A percentile compares a stretch with the other conserved stretches of the same genome.
Conservation (phyloP, 306 rosid species). For the Prunus padus region DNA sequence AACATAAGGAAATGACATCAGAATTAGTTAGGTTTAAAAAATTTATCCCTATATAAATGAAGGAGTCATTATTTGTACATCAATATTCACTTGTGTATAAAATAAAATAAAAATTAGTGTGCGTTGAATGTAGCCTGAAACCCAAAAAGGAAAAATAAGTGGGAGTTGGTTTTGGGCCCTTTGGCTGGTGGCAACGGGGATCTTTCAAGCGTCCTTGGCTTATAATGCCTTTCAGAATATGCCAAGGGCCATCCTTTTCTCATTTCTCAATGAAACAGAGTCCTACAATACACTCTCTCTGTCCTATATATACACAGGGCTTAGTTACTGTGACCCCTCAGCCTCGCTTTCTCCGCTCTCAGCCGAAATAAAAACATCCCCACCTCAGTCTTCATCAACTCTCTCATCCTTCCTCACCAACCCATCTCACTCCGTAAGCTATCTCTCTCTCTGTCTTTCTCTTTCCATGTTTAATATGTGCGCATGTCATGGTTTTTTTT, state of each 20-base stretch:
- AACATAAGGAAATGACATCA: no score
- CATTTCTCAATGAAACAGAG: neutral
- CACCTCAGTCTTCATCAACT: neutral
- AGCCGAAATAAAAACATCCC: conserved; percentile 1
- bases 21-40: no score
- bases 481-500: neutral
- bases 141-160: neutral
- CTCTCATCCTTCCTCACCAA: neutral
- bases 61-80: no score
- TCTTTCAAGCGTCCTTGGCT: neutral
- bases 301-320: neutral
- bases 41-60: no score
- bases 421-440: conserved; percentile 16
- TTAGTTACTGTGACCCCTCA: neutral
- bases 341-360: conserved; percentile 21
- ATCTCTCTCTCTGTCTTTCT: neutral
- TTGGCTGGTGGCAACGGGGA: neutral
- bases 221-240: conserved; percentile 4
- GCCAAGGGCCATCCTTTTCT: conserved; percentile 22
- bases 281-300: neutral
- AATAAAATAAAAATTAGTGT: no score
- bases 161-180: neutral
- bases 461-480: neutral
- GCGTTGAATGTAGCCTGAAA: no score
- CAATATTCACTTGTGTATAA: no score